phyloP scores from a whole-genome alignment of 345 rosid species.

The Lagerstroemia speciosa region DNA sequence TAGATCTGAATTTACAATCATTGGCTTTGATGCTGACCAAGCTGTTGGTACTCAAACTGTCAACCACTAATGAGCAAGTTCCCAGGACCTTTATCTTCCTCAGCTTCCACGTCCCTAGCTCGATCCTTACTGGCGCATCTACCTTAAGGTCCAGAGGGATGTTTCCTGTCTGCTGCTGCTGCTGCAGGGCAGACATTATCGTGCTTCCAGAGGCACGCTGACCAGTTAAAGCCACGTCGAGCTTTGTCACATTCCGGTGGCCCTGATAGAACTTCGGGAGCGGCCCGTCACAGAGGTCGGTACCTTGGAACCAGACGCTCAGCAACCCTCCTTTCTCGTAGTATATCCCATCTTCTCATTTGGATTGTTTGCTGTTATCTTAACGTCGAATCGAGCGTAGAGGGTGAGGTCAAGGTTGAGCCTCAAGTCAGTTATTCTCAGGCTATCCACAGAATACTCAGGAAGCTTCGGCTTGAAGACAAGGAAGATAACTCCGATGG shows the following conservation, averaged over 20 bases:
- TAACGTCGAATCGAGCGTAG: constrained; percentile 56
- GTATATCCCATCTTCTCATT: constrained; percentile 77
- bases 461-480: constrained; percentile 69
- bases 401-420: constrained; percentile 60
- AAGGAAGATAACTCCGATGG: constrained; percentile 47
- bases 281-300: constrained; percentile 61
- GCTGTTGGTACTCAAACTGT: constrained; percentile 56
- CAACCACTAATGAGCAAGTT: constrained; percentile 56
- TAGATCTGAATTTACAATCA: constrained; percentile 49
- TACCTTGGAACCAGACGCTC: constrained; percentile 55
- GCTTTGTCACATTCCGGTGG: constrained; percentile 56
- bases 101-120: constrained; percentile 63
- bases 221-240: constrained; percentile 51
- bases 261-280: constrained; percentile 83
- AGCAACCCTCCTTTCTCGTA: constrained; percentile 60
- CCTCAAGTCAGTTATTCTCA: constrained; percentile 50
- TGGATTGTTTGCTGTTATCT: constrained; percentile 76
- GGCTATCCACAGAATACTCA: constrained; percentile 51
- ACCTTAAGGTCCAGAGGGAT: constrained; percentile 71
- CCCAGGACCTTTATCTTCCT: constrained; percentile 59
- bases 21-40: constrained; percentile 61
- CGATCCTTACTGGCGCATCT: constrained; percentile 53
- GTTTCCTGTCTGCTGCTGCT: constrained; percentile 74
- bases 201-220: constrained; percentile 49
- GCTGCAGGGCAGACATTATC: constrained; percentile 60